Base-by-base conservation (phyloP, 768 basidiomycete genomes). In the Auricularia heimuer region DNA sequence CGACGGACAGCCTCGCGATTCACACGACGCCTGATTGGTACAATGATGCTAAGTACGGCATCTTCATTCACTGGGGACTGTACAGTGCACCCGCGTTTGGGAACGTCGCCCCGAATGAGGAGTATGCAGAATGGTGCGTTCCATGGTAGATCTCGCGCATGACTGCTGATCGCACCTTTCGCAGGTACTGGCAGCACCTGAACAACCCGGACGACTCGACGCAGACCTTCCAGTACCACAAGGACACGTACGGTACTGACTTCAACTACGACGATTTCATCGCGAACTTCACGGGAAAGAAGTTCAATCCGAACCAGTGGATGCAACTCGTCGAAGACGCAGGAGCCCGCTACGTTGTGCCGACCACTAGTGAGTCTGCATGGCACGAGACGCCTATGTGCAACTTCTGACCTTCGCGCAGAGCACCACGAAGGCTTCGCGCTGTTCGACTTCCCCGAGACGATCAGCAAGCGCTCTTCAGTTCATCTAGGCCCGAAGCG, bases 401-500 rank as follows among this genome's bases (percentile, higher is more conserved):
- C 18, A 51, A 18, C 18, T 16, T 45, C 44, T 45, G 3, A 45
- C 44, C 3, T 10, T 11, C 11, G 11, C 1, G 68, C 82, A 79
- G 85, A 84, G 79, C 85, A 86, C 63, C 85, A 86, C 64, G 85
- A 86, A 63, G 85, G 85, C 0, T 85, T 80, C 65, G 75, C 75
- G 1, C 68, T 85, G 2, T 51, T 51, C 47, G 21, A 24, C 47
- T 51, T 51, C 47, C 47, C 47, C 18, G 47, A 51, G 47, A 18
- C 47, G 47, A 51, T 51, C 47, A 51, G 47, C 47, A 51, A 51
- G 47, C 47, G 47, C 47, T 51, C 47, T 8, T 51, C 47, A 14
- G 77, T 82, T 4, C 67, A 80, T 61, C 75, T 85, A 14, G 77
- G 80, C 1, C 84, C 84, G 0, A 74, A 81, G 67, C 78, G 81